phyloP scores from a whole-genome alignment of 2,329 filamentous ascomycete species.

The Pseudogymnoascus sp. region DNA sequence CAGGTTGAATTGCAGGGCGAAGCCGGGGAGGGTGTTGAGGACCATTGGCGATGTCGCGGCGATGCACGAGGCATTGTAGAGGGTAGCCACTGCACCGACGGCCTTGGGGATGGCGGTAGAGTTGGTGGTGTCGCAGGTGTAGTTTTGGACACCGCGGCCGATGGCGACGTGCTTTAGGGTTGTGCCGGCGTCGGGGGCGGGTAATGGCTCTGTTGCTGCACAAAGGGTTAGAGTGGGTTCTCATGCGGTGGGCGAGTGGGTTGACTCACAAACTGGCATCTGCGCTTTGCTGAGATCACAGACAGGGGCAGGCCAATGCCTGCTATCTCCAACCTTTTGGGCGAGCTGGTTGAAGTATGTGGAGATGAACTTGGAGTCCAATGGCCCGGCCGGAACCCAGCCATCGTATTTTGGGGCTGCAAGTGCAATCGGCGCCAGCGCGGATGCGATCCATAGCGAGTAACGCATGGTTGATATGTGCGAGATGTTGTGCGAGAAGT shows the following conservation, averaged over 20 bases:
- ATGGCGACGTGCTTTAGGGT: conserved; percentile 70
- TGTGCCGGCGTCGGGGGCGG: conserved; percentile 52
- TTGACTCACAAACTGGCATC: conserved; percentile 42
- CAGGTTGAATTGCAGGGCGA: conserved; percentile 61
- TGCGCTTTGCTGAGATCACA: conserved; percentile 49
- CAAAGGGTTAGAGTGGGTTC: conserved; percentile 20
- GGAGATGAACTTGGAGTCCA: conserved; percentile 37
- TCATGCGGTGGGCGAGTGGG: neutral
- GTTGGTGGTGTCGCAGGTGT: conserved; percentile 66
- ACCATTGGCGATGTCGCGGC: conserved; percentile 62
- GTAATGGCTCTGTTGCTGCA: conserved; percentile 51
- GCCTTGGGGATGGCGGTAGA: conserved; percentile 54
- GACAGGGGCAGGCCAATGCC: conserved; percentile 34
- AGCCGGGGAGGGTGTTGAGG: conserved; percentile 54
- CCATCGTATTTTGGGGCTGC: conserved; percentile 24
- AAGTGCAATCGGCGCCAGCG: conserved; percentile 40
- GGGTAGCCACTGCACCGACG: conserved; percentile 68
- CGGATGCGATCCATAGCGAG: conserved; percentile 40
- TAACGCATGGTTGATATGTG: conserved; percentile 38
- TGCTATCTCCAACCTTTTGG: conserved; percentile 44
- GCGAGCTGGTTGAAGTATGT: conserved; percentile 56
- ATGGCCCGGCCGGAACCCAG: conserved; percentile 17
- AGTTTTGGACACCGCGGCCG: conserved; percentile 88
- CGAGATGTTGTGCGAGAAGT: neutral
- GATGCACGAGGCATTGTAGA: conserved; percentile 83